Conservation (phyloP, 2,329 filamentous ascomycete genomes). For the Metarhizium rileyi region DNA sequence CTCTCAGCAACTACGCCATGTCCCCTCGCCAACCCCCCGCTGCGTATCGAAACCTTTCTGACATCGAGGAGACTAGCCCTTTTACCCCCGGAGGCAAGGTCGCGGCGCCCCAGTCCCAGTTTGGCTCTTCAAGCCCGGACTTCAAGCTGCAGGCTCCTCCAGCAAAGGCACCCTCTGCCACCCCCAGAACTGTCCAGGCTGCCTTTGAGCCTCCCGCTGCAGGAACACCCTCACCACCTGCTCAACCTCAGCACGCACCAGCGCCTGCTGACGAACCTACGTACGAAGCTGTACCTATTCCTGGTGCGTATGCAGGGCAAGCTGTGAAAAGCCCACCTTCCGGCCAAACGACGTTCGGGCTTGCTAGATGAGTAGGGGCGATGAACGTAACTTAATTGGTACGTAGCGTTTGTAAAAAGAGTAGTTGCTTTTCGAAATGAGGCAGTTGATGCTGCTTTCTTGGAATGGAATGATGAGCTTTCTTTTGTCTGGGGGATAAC, state of each 20-base stretch:
- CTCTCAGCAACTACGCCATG: slow-evolving; percentile 38
- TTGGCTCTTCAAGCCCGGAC: slow-evolving; percentile 42
- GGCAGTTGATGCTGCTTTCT: neutral
- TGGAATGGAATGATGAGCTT: slow-evolving; percentile 7
- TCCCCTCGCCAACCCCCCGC: slow-evolving; percentile 53
- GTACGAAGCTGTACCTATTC: slow-evolving; percentile 82
- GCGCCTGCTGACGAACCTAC: slow-evolving; percentile 71
- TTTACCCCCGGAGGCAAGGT: slow-evolving; percentile 48
- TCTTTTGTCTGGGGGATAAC: slow-evolving; percentile 10
- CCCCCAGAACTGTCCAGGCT: slow-evolving; percentile 56
- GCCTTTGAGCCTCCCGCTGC: slow-evolving; percentile 46
- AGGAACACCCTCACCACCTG: slow-evolving; percentile 3
- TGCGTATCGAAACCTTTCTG: slow-evolving; percentile 40
- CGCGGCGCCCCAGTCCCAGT: slow-evolving; percentile 54
- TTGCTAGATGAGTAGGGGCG: slow-evolving; percentile 12
- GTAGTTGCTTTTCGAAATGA: neutral
- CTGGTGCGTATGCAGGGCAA: slow-evolving; percentile 63
- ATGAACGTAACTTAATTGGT: neutral
- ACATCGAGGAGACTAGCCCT: slow-evolving; percentile 33
- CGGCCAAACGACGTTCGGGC: slow-evolving; percentile 33
- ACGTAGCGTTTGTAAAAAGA: neutral
- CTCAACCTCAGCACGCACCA: slow-evolving; percentile 43
- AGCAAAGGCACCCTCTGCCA: slow-evolving; percentile 64
- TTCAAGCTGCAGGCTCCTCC: slow-evolving; percentile 87
- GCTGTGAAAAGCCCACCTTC: slow-evolving; percentile 42